These are phyloP conservation scores for Diaporthe ilicicola DNA, from an alignment of 2,329 filamentous ascomycete genomes.

Conservation along the genomic window DNA sequence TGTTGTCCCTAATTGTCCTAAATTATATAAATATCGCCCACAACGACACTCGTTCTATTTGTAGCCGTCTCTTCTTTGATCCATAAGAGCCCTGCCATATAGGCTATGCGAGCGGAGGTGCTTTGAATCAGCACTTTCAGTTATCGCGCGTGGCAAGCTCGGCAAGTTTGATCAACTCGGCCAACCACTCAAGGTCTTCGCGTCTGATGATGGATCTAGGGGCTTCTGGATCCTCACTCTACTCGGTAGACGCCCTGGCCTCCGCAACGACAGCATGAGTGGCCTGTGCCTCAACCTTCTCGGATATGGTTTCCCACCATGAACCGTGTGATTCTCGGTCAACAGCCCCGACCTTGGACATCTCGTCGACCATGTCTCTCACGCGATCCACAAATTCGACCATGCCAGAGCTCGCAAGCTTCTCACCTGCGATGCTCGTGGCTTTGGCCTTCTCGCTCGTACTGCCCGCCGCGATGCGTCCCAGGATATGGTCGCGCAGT, in stretches of 20 bases:
- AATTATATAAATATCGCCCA: neutral
- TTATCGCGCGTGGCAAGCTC: neutral
- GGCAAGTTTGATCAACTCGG: neutral
- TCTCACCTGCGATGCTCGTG: conserved; percentile 74
- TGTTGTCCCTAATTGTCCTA: neutral
- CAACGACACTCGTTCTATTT: neutral
- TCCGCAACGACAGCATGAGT: neutral
- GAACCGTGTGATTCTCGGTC: conserved; percentile 73
- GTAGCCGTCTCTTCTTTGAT: neutral
- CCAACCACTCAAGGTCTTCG: neutral
- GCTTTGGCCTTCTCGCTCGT: conserved; percentile 76
- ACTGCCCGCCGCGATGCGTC: conserved; percentile 70
- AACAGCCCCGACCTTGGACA: conserved; percentile 71
- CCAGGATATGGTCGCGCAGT: conserved; percentile 71
- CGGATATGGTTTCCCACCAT: conserved; percentile 76
- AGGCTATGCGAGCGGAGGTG: neutral
- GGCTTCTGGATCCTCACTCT: neutral
- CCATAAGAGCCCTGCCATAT: neutral
- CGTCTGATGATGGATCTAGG: no score
- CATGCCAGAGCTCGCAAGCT: conserved; percentile 73
- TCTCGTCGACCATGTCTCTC: conserved; percentile 73
- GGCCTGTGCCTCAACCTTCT: conserved; percentile 58
- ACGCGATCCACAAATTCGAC: conserved; percentile 78
- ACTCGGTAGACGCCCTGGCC: neutral
- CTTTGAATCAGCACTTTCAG: neutral